Percentiles rank a stretch among this genome's conserved stretches.
phyloP scores from a whole-genome alignment of 352 stramenopile species.

The Globisporangium uncinulatum region DNA sequence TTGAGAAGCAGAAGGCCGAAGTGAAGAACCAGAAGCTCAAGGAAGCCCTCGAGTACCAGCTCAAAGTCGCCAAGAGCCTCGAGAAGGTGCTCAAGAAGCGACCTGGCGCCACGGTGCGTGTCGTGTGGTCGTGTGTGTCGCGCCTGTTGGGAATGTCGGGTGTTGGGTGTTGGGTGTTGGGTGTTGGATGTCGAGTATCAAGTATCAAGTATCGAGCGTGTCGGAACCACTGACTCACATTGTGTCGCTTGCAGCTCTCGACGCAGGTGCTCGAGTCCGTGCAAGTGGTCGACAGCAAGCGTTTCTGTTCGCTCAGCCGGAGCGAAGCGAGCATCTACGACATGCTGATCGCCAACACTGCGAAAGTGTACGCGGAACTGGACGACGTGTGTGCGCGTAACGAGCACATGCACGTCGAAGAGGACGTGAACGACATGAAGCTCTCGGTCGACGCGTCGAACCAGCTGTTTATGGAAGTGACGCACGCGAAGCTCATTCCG shows the following conservation, averaged over 20 bases:
- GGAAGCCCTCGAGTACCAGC: constrained; percentile 21
- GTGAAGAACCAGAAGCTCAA: constrained; percentile 26
- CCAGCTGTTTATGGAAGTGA: constrained; percentile 15
- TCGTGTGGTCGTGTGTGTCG: too few species aligned
- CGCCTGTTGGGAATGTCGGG: too few species aligned
- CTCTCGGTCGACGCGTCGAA: constrained; percentile 12
- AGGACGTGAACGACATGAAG: constrained; percentile 11
- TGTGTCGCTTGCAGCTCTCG: constrained; percentile 3
- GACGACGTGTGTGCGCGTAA: constrained; percentile 9
- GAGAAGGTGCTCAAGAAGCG: constrained; percentile 17
- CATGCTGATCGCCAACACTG: constrained; percentile 11
- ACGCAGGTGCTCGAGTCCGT: constrained; percentile 11
- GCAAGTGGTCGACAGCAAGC: constrained; percentile 10
- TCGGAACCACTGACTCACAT: neutral
- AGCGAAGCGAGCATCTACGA: constrained; percentile 12
- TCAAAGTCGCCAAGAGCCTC: constrained; percentile 17
- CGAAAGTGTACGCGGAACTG: constrained; percentile 10
- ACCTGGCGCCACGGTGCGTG: constrained; percentile 6
- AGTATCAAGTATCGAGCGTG: too few species aligned
- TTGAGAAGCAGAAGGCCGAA: constrained; percentile 18
- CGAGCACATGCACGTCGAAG: constrained; percentile 10
- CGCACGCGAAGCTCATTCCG: constrained; percentile 12
- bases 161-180: too few species aligned
- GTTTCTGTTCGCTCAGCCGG: constrained; percentile 8
- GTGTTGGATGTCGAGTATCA: too few species aligned